Evolutionary conservation across 2,329 filamentous ascomycete species (phyloP), one percentile per base, ranked within the genome.

Genomic region (Aspergillus intermedius): DNA sequence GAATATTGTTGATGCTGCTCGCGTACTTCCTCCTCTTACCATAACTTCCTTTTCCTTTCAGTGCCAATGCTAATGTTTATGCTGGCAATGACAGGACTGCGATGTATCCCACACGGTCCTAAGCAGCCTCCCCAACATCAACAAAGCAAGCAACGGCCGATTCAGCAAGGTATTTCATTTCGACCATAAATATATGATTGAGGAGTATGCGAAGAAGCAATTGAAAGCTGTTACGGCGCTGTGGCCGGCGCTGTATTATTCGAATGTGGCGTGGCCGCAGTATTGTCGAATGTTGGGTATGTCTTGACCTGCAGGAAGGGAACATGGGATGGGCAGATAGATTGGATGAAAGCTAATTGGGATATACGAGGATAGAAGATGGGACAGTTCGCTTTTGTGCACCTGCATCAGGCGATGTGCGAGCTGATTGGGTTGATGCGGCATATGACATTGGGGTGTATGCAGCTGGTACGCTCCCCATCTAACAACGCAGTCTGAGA

Each of bases 111-210:
- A 57, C 47, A 51, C 56, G 19, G 48, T 57, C 25, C 45, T 57
- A n/a, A 59, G 55, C 30, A 56, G 52, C 35, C 40, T 59, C 37
- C 56, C 56, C 12, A 47, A 59, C 32, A 49, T 54, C 19, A 40
- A 40, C 10, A 35, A 44, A 12, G 53, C 37, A 2, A 57, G 32
- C 2, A 17, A 28, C 4, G 53, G 55, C 2, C 50, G 40, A 3
- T 55, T 50, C 21, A 42, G 8, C 12, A 49, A 51, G 19, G 45
- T 57, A 4, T 47, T 46, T 32, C 55, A 57, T 30, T 47, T 57
- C 42, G 49, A 57, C 17, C 45, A 57, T 42, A 57, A 57, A 32
- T 13, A 42, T 46, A 37, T 39, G 9, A 44, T 56, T 32, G 54
- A 57, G 44, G 21, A 52, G 34, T 44, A 44, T 12, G 55, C 53